phyloP scores from a whole-genome alignment of 2,329 filamentous ascomycete species.

The Tolypocladium inflatum region DNA sequence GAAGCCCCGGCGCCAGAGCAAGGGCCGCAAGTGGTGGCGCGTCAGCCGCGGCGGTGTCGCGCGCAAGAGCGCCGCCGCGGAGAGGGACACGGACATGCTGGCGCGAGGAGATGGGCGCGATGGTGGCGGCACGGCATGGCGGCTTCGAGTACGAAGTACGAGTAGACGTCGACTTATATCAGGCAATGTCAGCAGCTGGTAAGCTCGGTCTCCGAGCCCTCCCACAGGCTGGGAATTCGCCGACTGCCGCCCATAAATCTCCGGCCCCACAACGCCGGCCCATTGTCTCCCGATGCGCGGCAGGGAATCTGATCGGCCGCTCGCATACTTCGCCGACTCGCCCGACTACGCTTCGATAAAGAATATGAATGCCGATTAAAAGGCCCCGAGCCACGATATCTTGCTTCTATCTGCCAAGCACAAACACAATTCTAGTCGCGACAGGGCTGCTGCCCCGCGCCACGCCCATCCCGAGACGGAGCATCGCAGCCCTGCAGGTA shows the following conservation, averaged over 20 bases:
- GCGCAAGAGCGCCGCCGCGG: neutral
- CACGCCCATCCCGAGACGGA: neutral
- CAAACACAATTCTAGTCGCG: neutral
- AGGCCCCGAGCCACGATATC: neutral
- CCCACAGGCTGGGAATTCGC: neutral
- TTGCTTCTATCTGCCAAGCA: neutral
- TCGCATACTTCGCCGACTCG: no score
- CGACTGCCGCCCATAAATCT: neutral
- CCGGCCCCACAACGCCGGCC: neutral
- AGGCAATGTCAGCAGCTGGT: neutral
- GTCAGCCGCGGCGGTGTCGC: neutral
- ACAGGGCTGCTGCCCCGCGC: neutral
- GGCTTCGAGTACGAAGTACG: neutral
- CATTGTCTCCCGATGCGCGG: neutral
- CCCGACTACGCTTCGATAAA: neutral
- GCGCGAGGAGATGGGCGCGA: neutral
- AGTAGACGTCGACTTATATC: neutral
- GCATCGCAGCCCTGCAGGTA: neutral
- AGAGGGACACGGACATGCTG: slow-evolving; percentile 1
- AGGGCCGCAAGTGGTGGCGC: slow-evolving; percentile 5
- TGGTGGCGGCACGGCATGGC: neutral
- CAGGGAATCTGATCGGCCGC: no score
- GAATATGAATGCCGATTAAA: neutral
- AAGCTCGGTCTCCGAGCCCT: slow-evolving; percentile 13
- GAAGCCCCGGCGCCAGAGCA: slow-evolving; percentile 1